Conservation (phyloP, 2,329 filamentous ascomycete genomes). For the Chaetomium sp. region DNA sequence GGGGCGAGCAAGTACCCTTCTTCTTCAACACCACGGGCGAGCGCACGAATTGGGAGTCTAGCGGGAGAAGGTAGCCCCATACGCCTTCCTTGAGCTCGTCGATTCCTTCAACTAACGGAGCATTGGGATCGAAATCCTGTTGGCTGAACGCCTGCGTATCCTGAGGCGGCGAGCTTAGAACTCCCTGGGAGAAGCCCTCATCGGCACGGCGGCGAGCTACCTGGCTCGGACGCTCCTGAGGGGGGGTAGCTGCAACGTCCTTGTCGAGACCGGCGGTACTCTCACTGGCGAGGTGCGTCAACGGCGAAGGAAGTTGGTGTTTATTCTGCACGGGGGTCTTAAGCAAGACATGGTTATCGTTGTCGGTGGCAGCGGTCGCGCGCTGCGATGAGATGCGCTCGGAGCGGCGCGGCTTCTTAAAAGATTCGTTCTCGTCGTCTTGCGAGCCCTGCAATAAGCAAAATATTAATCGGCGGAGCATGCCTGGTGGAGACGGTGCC, state of each 20-base stretch:
- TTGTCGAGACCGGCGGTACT: conserved; percentile 59
- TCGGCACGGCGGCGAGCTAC: conserved; percentile 45
- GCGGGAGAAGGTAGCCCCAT: conserved; percentile 89
- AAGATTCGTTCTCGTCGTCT: conserved; percentile 53
- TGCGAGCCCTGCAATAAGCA: conserved; percentile 52
- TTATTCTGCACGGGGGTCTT: conserved; percentile 55
- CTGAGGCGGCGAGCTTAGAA: conserved; percentile 49
- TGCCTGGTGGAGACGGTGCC: conserved; percentile 20
- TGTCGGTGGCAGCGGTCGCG: conserved; percentile 4
- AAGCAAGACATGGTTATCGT: conserved; percentile 29
- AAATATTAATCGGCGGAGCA: conserved; percentile 26
- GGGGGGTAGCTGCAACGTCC: conserved; percentile 65
- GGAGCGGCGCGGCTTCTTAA: conserved; percentile 80
- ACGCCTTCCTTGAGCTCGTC: conserved; percentile 80
- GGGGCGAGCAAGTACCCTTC: conserved; percentile 61
- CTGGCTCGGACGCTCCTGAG: conserved; percentile 52
- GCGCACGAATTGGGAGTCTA: conserved; percentile 62
- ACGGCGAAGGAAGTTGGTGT: conserved; percentile 71
- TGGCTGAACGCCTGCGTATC: conserved; percentile 81
- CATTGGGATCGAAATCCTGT: conserved; percentile 60
- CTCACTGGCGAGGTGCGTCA: conserved; percentile 55
- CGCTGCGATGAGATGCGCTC: conserved; percentile 55
- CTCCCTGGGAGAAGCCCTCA: conserved; percentile 38
- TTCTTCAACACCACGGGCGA: conserved; percentile 68
- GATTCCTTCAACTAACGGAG: conserved; percentile 71